phyloP scores from a whole-genome alignment of 2,329 filamentous ascomycete genomes.

The Hymenoscyphus salicellus region DNA sequence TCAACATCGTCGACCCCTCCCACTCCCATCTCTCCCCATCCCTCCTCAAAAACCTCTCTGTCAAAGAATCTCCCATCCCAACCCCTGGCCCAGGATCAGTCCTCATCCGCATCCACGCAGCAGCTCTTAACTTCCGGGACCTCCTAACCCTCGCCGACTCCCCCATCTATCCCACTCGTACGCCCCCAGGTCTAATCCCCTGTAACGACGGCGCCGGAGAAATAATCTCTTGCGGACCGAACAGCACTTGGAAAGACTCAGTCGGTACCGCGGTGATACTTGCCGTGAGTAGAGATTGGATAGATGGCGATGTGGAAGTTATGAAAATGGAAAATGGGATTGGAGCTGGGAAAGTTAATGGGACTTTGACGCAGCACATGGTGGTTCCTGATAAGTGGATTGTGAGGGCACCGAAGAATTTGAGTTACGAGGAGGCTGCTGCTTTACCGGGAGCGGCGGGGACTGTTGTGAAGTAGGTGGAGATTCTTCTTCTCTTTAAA shows the following conservation, averaged over 20 bases:
- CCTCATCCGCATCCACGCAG: constrained; percentile 22
- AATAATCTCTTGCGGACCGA: constrained; percentile 47
- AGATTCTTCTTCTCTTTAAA: too few relatives aligned
- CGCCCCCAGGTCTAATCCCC: constrained; percentile 45
- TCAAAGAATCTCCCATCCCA: constrained; percentile 10
- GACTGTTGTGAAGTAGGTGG: constrained; percentile 49
- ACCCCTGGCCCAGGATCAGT: constrained; percentile 11
- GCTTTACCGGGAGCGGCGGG: constrained; percentile 58
- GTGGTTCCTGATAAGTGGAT: constrained; percentile 54
- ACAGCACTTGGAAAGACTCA: constrained; percentile 43
- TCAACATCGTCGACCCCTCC: constrained; percentile 12
- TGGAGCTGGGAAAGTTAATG: constrained; percentile 50
- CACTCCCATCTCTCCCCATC: constrained; percentile 12
- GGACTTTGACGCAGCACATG: constrained; percentile 56
- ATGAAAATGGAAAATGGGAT: constrained; percentile 47
- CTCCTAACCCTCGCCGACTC: constrained; percentile 19
- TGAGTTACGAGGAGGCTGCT: constrained; percentile 56
- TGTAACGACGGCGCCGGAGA: constrained; percentile 68
- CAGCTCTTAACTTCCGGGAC: constrained; percentile 23
- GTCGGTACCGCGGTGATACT: constrained; percentile 65
- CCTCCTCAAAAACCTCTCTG: constrained; percentile 9
- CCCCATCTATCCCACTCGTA: constrained; percentile 17
- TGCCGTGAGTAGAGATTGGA: constrained; percentile 55
- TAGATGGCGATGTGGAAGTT: constrained; percentile 16
- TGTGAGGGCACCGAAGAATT: constrained; percentile 52